These are phyloP conservation scores for Rhinocladiella similis DNA, from an alignment of 2,329 filamentous ascomycete genomes.

Conservation along the genomic window DNA sequence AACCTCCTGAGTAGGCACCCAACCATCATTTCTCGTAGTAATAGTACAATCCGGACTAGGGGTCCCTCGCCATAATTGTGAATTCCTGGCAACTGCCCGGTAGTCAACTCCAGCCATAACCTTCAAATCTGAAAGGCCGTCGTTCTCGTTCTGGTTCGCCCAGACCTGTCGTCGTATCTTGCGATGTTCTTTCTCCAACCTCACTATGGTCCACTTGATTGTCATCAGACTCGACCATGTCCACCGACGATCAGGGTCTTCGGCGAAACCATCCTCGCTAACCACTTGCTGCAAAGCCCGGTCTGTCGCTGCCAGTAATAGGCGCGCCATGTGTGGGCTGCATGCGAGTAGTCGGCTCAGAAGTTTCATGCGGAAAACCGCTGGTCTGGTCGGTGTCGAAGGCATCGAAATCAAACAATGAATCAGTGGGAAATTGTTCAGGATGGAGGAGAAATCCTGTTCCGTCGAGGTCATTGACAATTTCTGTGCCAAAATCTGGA, in stretches of 20 bases:
- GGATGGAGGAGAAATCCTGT: constrained; percentile 46
- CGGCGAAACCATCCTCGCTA: constrained; percentile 41
- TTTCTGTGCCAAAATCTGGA: constrained; percentile 73
- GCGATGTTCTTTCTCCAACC: constrained; percentile 40
- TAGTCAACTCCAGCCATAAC: constrained; percentile 37
- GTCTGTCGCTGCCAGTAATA: constrained; percentile 55
- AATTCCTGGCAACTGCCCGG: constrained; percentile 41
- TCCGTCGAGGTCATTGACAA: constrained; percentile 69
- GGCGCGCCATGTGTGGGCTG: constrained; percentile 56
- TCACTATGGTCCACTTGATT: constrained; percentile 47
- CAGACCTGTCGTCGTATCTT: constrained; percentile 33
- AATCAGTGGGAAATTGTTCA: constrained; percentile 51
- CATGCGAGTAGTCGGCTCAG: constrained; percentile 52
- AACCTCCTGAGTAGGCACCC: constrained; percentile 23
- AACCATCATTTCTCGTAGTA: constrained; percentile 14
- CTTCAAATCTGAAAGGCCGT: constrained; percentile 13
- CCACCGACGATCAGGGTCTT: constrained; percentile 37
- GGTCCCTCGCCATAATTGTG: constrained; percentile 37
- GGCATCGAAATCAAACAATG: constrained; percentile 57
- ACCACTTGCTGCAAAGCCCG: constrained; percentile 54
- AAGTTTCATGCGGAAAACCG: constrained; percentile 51
- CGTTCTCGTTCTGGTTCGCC: constrained; percentile 8
- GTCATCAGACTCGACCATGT: constrained; percentile 49
- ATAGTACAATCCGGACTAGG: constrained; percentile 16
- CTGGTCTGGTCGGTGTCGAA: constrained; percentile 44